Conservation (phyloP, 306 rosid species). For the Ziziphus jujuba region DNA sequence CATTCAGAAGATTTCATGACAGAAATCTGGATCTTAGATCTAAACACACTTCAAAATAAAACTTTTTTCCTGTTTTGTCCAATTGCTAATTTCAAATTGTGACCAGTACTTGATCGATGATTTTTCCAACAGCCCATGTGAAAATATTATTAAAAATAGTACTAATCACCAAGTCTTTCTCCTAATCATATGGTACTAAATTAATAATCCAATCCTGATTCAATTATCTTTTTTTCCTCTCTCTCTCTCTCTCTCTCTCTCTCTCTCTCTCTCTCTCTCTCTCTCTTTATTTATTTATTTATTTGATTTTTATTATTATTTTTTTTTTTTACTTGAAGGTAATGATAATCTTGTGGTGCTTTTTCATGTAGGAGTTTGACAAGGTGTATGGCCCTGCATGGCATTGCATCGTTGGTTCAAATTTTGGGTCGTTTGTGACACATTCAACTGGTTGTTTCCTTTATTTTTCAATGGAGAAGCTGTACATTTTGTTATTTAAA, state of each 20-base stretch:
- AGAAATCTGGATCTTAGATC: constrained; percentile 24
- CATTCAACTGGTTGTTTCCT: constrained; percentile 93
- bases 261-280: too few species aligned
- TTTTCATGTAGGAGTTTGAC: constrained; percentile 77
- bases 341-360: neutral
- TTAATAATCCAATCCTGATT: neutral
- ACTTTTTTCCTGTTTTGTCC: neutral
- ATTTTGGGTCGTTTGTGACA: constrained; percentile 95
- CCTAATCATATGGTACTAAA: constrained; percentile 7
- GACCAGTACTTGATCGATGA: too few species aligned
- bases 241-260: too few species aligned
- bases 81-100: constrained; percentile 19
- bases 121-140: constrained; percentile 52
- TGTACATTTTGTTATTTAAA: constrained; percentile 72
- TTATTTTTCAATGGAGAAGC: constrained; percentile 82
- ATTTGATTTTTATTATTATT: too few species aligned
- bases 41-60: too few species aligned
- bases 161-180: neutral
- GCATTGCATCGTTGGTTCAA: constrained; percentile 97
- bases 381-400: constrained; percentile 93
- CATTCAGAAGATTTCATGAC: constrained; percentile 6
- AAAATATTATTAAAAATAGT: neutral
- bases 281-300: too few species aligned
- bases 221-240: too few species aligned
- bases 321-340: neutral